These are phyloP conservation scores for Tephrocybe rancida DNA, from an alignment of 768 basidiomycete genomes.

Conservation along the genomic window DNA sequence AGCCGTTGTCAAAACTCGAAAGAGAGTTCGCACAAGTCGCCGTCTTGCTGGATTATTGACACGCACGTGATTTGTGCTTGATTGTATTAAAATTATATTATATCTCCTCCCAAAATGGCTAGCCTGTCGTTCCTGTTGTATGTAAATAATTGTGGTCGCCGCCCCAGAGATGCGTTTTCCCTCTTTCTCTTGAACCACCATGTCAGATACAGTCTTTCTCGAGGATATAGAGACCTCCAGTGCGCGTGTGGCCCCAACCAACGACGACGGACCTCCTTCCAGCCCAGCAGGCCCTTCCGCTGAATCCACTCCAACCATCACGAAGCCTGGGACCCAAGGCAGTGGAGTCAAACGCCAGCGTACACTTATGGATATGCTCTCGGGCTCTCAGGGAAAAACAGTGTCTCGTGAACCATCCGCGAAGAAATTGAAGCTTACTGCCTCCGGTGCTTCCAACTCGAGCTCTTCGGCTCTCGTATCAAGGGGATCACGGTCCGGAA, in stretches of 20 bases:
- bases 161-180: constrained; percentile 13
- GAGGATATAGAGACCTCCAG: constrained; percentile 40
- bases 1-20: background rate
- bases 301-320: background rate
- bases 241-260: constrained; percentile 9
- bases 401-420: constrained; percentile 28
- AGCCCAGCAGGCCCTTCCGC: background rate
- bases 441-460: constrained; percentile 22
- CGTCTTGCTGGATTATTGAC: constrained; percentile 1
- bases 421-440: constrained; percentile 50
- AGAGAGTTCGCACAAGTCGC: background rate
- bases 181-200: constrained; percentile 8
- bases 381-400: constrained; percentile 27
- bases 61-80: constrained; percentile 16
- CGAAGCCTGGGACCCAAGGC: constrained; percentile 8
- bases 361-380: constrained; percentile 68
- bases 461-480: constrained; percentile 18
- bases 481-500: constrained; percentile 16
- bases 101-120: constrained; percentile 4
- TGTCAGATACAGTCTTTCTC: constrained; percentile 36
- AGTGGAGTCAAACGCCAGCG: constrained; percentile 51
- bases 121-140: background rate
- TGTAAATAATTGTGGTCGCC: constrained; percentile 11
- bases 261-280: constrained; percentile 12
- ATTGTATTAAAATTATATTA: constrained; percentile 5